phyloP scores from a whole-genome alignment of 148 eudicot genomes.

The Fallopia convolvulus region DNA sequence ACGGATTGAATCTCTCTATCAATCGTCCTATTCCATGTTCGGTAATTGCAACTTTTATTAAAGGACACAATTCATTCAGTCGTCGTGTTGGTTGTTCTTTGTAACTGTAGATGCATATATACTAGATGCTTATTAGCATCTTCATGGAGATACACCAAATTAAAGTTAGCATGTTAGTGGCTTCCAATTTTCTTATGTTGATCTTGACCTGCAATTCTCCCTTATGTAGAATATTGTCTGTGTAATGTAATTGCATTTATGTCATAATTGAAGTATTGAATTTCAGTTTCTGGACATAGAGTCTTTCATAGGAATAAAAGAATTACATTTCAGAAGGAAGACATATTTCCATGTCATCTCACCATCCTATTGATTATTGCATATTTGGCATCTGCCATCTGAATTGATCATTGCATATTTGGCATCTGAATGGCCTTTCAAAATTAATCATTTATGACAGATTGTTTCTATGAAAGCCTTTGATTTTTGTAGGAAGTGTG shows the following conservation, averaged over 20 bases:
- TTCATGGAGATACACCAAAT: not conserved
- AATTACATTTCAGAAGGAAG: too few relatives aligned
- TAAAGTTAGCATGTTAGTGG: not conserved
- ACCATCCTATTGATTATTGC: too few relatives aligned
- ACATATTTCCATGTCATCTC: too few relatives aligned
- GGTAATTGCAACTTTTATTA: too few relatives aligned
- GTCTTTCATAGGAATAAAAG: not conserved
- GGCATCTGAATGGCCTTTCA: too few relatives aligned
- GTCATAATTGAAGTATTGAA: not conserved
- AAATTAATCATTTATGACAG: too few relatives aligned
- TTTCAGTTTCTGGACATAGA: not conserved
- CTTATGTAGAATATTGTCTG: not conserved
- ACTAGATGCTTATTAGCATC: not conserved
- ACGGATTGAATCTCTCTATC: too few relatives aligned
- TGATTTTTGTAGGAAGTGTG: not conserved
- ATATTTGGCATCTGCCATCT: too few relatives aligned
- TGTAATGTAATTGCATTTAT: slow-evolving; percentile 3
- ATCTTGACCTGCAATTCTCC: not conserved
- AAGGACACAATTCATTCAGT: too few relatives aligned
- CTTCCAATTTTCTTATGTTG: not conserved
- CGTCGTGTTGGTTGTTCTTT: slow-evolving; percentile 1
- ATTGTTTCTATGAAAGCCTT: not conserved
- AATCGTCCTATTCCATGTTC: too few relatives aligned
- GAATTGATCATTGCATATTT: too few relatives aligned
- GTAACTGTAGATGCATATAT: not conserved